A percentile compares a stretch with the other conserved stretches of the same genome.
These are phyloP conservation scores for Craterostigma plantagineum DNA, from an alignment of 257 asterid genomes.

Conservation along the genomic window DNA sequence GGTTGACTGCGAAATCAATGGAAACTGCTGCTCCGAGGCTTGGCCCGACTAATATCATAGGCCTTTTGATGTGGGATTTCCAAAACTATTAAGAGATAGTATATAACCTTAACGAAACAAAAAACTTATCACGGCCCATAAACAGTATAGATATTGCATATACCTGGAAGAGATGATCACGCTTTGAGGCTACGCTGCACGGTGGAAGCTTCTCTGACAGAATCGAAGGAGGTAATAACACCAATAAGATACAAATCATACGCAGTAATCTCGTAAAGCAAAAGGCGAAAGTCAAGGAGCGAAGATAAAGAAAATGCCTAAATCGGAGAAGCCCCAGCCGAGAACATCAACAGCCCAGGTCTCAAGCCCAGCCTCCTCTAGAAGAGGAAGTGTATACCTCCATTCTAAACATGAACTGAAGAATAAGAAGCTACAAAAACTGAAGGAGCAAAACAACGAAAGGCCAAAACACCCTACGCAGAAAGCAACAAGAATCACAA, in stretches of 20 bases:
- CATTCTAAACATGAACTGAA: slow-evolving; percentile 94
- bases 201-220: slow-evolving; percentile 43
- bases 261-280: too few species aligned
- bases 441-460: slow-evolving; percentile 20
- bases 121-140: neutral
- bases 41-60: slow-evolving; percentile 87
- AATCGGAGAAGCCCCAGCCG: slow-evolving; percentile 96
- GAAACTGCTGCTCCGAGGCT: slow-evolving; percentile 96
- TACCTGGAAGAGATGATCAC: slow-evolving; percentile 86
- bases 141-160: slow-evolving; percentile 7
- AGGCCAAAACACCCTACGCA: too few species aligned
- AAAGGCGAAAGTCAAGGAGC: slow-evolving; percentile 1
- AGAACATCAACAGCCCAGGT: slow-evolving; percentile 81
- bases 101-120: slow-evolving; percentile 1
- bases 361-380: slow-evolving; percentile 72
- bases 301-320: slow-evolving; percentile 25
- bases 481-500: slow-evolving; percentile 3
- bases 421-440: slow-evolving; percentile 22
- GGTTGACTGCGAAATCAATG: slow-evolving; percentile 46
- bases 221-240: neutral
- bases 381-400: slow-evolving; percentile 76
- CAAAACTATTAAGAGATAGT: slow-evolving; percentile 32
- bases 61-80: slow-evolving; percentile 54
- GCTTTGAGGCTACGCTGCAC: slow-evolving; percentile 69
- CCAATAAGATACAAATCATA: too few species aligned